Evolutionary conservation across 805 yeast genomes (phyloP), one percentile per base, ranked within the genome.

Genomic region (Candida montana): DNA sequence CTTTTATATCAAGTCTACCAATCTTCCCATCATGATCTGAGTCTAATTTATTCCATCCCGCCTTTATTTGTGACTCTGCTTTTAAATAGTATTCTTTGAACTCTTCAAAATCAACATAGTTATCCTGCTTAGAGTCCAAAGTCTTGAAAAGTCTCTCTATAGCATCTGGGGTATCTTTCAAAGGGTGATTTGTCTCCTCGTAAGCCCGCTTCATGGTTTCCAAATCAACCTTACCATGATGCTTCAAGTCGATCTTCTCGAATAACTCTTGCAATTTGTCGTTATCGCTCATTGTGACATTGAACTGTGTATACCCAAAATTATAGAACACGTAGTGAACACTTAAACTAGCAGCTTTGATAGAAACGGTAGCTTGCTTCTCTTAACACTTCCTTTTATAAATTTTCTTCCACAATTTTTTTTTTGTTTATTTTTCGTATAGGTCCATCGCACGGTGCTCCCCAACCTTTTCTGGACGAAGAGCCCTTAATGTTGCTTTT

Each of bases 11-110:
- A 1, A 69, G 66, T 33, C 75, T 69, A 35, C 77, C 75, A 27
- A 89, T 69, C 45, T 61, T 73, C 1, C 95, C 95, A 57, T 86
- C 95, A 37, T 78, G 65, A 53, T 87, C 87, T 31, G 65, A 63
- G 59, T 87, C 95, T 30, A 87, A 72, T 42, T 67, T 74, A 39
- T 68, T 65, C 59, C 88, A 87, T 0, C 95, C 93, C 33, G 63
- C 65, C 28, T 71, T 69, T 42, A 87, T 82, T 55, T 84, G 91
- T 13, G 67, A 63, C 54, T 88, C 95, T 1, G 95, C 87, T 13
- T 69, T 68, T 9, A 67, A 57, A 21, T 84, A 71, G 61, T 85
- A 88, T 23, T 65, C 63, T 51, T 79, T 73, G 59, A 87, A 87
- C 54, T 82, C 87, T 16, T 70, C 71, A 49, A 75, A 80, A 53